Base-by-base conservation (phyloP, 495 filamentous ascomycete species). In the Trypethelium eluteriae region DNA sequence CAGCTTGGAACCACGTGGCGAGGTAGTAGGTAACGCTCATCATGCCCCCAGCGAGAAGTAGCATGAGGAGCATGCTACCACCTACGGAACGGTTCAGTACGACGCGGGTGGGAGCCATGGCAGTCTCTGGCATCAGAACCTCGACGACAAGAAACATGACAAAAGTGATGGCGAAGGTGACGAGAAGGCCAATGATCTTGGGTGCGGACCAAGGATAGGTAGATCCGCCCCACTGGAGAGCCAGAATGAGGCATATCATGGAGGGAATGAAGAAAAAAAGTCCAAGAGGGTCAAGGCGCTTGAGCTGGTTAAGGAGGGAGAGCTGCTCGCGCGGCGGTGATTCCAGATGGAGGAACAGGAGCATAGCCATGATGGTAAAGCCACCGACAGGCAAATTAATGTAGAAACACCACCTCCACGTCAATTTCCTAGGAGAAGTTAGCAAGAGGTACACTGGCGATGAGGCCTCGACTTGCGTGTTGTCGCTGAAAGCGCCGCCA, bases 361-460 rank as follows among this genome's bases (percentile, higher is more conserved):
- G 32, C 7, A 69, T 49, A 34, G 70, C 9, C 3, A 46, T 32
- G 2, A 47, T 16, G 2, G 61, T 38, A 9, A 69, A 12, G n/a
- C 25, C 65, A 18, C 66, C 66, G 39, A 67, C 4, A 7, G 70
- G 66, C 12, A 71, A 36, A 47, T 50, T 57, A 47, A 72, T 72
- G 38, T 59, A 70, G 65, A 72, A 72, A n/a, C 67, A 71, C 70
- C 70, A 72, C 46, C 69, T 18, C 70, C 70, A 72, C 2, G 36
- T n/a, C 25, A 71, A 11, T 14, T 69, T 38, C 35, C 75, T 63
- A 2, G 77, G 76, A 12, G 80, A 73, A 4, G 71, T 72, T 76
- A 1, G 79, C 68, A 3, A 65, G n/a, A 12, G 70, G 70, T 9
- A 64, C 64, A 14, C 56, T 65, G 53, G 68, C 62, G 50, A 65